Evolutionary conservation across 2,329 filamentous ascomycete species (phyloP).

Genomic region (Penicillium sp.): DNA sequence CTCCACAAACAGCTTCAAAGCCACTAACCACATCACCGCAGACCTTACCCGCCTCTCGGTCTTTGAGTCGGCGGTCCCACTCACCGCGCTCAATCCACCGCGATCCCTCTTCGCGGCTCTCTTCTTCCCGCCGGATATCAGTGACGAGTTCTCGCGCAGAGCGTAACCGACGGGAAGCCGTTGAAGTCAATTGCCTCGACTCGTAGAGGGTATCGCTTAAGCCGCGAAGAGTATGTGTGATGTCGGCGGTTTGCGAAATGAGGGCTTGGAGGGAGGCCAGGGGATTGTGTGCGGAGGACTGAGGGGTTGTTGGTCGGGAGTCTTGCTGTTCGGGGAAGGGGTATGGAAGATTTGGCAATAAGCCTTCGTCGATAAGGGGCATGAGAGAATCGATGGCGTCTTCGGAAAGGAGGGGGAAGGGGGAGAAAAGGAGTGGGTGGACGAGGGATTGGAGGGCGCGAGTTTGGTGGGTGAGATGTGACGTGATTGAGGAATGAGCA

Average conservation of each 20-base stretch:
- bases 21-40: constrained; percentile 83
- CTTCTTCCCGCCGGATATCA: constrained; percentile 75
- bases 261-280: constrained; percentile 60
- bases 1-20: constrained; percentile 82
- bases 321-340: constrained; percentile 29
- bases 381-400: constrained; percentile 51
- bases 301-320: constrained; percentile 26
- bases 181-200: constrained; percentile 76
- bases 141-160: constrained; percentile 75
- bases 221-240: constrained; percentile 72
- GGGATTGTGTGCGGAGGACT: constrained; percentile 33
- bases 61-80: constrained; percentile 68
- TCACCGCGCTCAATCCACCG: constrained; percentile 71
- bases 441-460: constrained; percentile 51
- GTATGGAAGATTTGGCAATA: constrained; percentile 46
- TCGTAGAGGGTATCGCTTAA: constrained; percentile 89
- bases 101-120: constrained; percentile 71
- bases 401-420: constrained; percentile 45
- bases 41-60: constrained; percentile 70
- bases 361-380: constrained; percentile 47
- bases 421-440: constrained; percentile 51
- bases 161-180: constrained; percentile 68
- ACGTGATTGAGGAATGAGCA: constrained; percentile 50
- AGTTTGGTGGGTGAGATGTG: constrained; percentile 54
- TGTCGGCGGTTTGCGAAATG: constrained; percentile 61